Evolutionary conservation across 2,329 filamentous ascomycete species (phyloP).

Genomic region (Amesomyces nigricolor): DNA sequence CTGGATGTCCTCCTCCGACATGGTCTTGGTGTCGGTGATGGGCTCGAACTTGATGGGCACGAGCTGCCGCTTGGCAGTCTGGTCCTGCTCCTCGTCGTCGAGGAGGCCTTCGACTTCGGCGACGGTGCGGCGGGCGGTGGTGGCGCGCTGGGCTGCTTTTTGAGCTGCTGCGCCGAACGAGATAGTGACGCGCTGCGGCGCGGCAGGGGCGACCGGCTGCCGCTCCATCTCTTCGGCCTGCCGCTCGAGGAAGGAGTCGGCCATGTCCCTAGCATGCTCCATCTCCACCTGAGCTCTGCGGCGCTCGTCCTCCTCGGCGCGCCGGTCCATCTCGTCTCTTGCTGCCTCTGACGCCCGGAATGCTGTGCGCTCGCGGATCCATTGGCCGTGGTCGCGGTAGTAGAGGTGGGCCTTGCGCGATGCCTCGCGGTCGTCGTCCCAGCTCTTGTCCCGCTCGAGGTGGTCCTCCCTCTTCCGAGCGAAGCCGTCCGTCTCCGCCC

Average conservation of each 20-base stretch:
- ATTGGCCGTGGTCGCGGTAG: slow-evolving; percentile 78
- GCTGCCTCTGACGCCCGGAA: slow-evolving; percentile 69
- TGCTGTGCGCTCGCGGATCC: slow-evolving; percentile 72
- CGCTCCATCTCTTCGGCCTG: slow-evolving; percentile 70
- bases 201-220: slow-evolving; percentile 35
- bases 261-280: slow-evolving; percentile 76
- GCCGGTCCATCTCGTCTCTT: slow-evolving; percentile 76
- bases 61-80: slow-evolving; percentile 65
- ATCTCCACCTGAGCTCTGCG: slow-evolving; percentile 63
- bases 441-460: slow-evolving; percentile 60
- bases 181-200: slow-evolving; percentile 81
- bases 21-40: slow-evolving; percentile 56
- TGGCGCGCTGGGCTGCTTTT: slow-evolving; percentile 53
- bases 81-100: slow-evolving; percentile 86
- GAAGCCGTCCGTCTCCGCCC: slow-evolving; percentile 62
- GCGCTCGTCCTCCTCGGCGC: slow-evolving; percentile 68
- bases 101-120: slow-evolving; percentile 91
- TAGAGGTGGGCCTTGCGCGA: slow-evolving; percentile 69
- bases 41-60: slow-evolving; percentile 79
- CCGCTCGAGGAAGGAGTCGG: slow-evolving; percentile 82
- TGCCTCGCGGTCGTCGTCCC: slow-evolving; percentile 84
- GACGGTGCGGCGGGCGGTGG: slow-evolving; percentile 67
- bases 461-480: slow-evolving; percentile 64
- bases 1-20: slow-evolving; percentile 81
- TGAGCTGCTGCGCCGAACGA: slow-evolving; percentile 86